These are phyloP conservation scores for Alternaria longipes DNA, from an alignment of 2,329 filamentous ascomycete species.

Conservation along the genomic window DNA sequence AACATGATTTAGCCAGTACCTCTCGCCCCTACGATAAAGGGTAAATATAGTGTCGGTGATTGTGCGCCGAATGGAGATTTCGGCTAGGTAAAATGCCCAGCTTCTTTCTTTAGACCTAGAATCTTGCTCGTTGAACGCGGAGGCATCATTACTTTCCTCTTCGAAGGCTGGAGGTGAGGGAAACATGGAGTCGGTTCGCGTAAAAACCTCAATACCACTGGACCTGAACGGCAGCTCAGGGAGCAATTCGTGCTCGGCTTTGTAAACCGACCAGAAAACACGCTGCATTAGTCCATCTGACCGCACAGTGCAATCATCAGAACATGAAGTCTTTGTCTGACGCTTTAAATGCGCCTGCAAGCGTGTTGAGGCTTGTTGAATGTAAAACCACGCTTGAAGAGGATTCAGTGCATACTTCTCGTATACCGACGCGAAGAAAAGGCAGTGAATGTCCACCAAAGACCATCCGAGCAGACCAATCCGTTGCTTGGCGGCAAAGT, in stretches of 20 bases:
- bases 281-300: neutral
- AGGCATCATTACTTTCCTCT: neutral
- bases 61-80: neutral
- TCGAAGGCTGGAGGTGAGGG: neutral
- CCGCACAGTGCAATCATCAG: neutral
- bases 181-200: neutral
- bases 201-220: neutral
- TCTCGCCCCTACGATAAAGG: neutral
- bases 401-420: neutral
- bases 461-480: neutral
- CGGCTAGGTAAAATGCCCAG: neutral
- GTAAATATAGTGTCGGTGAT: neutral
- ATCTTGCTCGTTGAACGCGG: neutral
- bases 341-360: neutral
- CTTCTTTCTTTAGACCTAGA: neutral
- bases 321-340: neutral
- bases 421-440: neutral
- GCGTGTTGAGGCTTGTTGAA: neutral
- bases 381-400: neutral
- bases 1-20: neutral
- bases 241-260: neutral
- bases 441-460: neutral
- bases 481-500: neutral
- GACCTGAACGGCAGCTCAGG: neutral
- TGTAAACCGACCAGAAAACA: neutral